Evolutionary conservation across 1,139 yeast genomes (phyloP).

Genomic region (Yamadazyma membranifaciens): DNA sequence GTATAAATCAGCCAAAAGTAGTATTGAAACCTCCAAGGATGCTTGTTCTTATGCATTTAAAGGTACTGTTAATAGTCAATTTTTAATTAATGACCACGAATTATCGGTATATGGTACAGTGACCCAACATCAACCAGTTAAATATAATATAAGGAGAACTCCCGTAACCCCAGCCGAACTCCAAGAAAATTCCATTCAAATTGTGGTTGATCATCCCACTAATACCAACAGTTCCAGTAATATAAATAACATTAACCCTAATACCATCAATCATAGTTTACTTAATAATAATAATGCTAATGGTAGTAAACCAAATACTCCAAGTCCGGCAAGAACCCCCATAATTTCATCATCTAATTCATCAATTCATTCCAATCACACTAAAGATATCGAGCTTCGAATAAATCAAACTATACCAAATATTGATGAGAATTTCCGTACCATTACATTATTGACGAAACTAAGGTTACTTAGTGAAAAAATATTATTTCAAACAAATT

Average conservation of each 20-base stretch:
- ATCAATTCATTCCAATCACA: slow-evolving; percentile 8
- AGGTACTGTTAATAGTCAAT: slow-evolving; percentile 19
- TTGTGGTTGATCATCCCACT: slow-evolving; percentile 4
- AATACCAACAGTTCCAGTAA: background rate
- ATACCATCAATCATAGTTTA: background rate
- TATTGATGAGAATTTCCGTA: slow-evolving; percentile 32
- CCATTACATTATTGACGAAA: slow-evolving; percentile 38
- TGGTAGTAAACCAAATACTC: background rate
- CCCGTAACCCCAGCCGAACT: slow-evolving; percentile 37
- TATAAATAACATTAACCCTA: background rate
- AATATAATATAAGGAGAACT: slow-evolving; percentile 29
- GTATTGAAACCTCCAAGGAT: slow-evolving; percentile 35
- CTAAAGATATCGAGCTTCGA: background rate
- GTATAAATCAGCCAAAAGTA: slow-evolving; percentile 33
- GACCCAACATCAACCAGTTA: slow-evolving; percentile 41
- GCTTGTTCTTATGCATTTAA: slow-evolving; percentile 36
- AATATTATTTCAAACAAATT: slow-evolving; percentile 25
- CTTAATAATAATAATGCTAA: background rate
- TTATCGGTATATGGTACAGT: slow-evolving; percentile 42
- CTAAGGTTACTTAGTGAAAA: slow-evolving; percentile 37
- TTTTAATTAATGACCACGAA: slow-evolving; percentile 24
- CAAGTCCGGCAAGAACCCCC: slow-evolving; percentile 5
- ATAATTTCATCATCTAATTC: slow-evolving; percentile 8
- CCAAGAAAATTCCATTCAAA: slow-evolving; percentile 25
- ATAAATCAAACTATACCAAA: slow-evolving; percentile 21